Evolutionary conservation across 768 basidiomycete species (phyloP), one percentile per base, ranked within the genome.

Genomic region (Leccinum barrowsii): DNA sequence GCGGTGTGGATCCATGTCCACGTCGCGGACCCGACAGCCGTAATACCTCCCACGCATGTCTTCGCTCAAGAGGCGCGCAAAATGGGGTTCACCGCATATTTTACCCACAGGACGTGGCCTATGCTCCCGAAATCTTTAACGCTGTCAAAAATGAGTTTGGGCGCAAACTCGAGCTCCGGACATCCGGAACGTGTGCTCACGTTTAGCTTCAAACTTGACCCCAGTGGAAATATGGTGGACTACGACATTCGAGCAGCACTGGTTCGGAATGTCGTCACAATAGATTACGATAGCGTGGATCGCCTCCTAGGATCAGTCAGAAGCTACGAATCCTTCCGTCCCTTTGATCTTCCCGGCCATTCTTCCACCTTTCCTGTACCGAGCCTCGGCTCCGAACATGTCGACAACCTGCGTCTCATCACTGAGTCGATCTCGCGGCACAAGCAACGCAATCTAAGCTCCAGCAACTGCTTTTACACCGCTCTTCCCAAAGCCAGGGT

Each of bases 1-100:
- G 78, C 72, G 19, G 68, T 74, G 48, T 98, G 97, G 96, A 69
- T 96, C 11, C 95, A 98, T 65, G 79, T 89, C 24, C 97, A 98
- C 68, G 81, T 99, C 56, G 95, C 97, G 10, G 97, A 99, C 70
- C 95, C 95, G 0, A 93, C 92, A 2, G 77, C 86, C 11, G 63
- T 88, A 50, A 78, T 99, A 24, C 87, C 86, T 19, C 90, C 89
- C 0, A 79, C 78, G 1, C 88, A 95, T 69, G 63, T 75, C 6
- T 67, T 94, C 2, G 79, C 89, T 1, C 73, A 77, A 26, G 72
- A 77, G 5, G 95, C 95, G 0, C 75, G 78, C 5, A 66, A 75
- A 48, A 75, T 78, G 57, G 76, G 75, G 3, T 68, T 78, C 47
- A 81, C 90, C 0, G 65, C 75, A 1, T 99, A 99, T 71, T 80